Evolutionary conservation across 148 eudicot genomes (phyloP).

Genomic region (Rhododendron mucronatum): DNA sequence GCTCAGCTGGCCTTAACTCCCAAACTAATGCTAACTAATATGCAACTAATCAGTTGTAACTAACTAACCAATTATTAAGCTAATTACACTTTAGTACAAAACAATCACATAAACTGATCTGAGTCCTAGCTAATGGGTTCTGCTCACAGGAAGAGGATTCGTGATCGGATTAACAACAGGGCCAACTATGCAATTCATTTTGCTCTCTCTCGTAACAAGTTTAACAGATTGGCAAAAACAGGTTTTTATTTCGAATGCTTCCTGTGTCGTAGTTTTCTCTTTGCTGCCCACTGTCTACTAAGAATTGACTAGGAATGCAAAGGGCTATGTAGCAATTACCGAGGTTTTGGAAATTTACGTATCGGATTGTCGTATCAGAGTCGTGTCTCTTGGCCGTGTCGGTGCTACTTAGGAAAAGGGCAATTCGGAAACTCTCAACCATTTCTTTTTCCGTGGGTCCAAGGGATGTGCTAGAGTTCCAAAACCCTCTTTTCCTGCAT

Average conservation of each 20-base stretch:
- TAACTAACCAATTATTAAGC: no score
- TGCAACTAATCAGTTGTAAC: no score
- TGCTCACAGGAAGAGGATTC: conserved; percentile 27
- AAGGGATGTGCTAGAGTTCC: no score
- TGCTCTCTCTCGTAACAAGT: conserved; percentile 18
- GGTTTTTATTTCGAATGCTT: conserved; percentile 8
- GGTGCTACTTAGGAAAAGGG: neutral
- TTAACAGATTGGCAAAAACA: conserved; percentile 25
- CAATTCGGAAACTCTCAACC: neutral
- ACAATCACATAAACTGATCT: no score
- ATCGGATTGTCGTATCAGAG: neutral
- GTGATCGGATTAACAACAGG: conserved; percentile 41
- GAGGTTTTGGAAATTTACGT: neutral
- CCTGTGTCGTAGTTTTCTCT: neutral
- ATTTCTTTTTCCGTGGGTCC: neutral
- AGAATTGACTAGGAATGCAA: neutral
- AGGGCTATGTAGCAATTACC: neutral
- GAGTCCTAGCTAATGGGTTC: no score
- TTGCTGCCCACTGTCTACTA: neutral
- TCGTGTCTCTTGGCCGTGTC: neutral
- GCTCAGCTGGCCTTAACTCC: no score
- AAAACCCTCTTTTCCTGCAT: no score
- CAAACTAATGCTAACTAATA: no score
- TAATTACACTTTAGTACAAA: no score
- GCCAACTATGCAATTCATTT: conserved; percentile 19